Percentiles rank a stretch among this genome's conserved stretches.
phyloP scores from a whole-genome alignment of 768 basidiomycete species.

The Thelephora ganbajun region DNA sequence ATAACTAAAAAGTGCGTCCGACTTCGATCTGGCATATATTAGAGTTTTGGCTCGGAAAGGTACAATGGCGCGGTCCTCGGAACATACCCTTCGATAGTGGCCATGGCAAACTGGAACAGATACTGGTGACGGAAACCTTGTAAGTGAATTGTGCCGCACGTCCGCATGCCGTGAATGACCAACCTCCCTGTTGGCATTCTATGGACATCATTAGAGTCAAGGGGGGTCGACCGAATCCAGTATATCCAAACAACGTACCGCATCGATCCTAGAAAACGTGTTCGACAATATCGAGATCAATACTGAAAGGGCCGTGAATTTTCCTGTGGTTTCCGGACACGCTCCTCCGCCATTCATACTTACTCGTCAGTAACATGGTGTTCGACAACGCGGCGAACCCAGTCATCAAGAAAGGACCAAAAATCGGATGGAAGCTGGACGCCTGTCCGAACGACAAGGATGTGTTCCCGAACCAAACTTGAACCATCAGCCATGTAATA shows the following conservation, averaged over 20 bases:
- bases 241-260: constrained; percentile 21
- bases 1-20: constrained; percentile 83
- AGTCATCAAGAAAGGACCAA: constrained; percentile 72
- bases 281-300: constrained; percentile 87
- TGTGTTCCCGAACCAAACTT: constrained; percentile 79
- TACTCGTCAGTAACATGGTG: constrained; percentile 70
- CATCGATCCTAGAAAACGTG: constrained; percentile 69
- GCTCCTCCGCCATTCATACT: constrained; percentile 13
- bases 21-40: constrained; percentile 51
- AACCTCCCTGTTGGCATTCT: constrained; percentile 54
- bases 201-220: not conserved
- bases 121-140: constrained; percentile 31
- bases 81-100: constrained; percentile 74
- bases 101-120: constrained; percentile 75
- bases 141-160: not conserved
- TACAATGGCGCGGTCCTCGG: not conserved
- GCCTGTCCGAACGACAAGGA: constrained; percentile 36
- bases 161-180: not conserved
- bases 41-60: not conserved
- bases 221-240: not conserved
- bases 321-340: not conserved
- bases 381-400: constrained; percentile 67
- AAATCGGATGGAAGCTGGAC: constrained; percentile 34
- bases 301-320: constrained; percentile 19
- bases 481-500: constrained; percentile 75